phyloP scores from a whole-genome alignment of 176 grass and related monocot genomes.

The Thalia dealbata region DNA sequence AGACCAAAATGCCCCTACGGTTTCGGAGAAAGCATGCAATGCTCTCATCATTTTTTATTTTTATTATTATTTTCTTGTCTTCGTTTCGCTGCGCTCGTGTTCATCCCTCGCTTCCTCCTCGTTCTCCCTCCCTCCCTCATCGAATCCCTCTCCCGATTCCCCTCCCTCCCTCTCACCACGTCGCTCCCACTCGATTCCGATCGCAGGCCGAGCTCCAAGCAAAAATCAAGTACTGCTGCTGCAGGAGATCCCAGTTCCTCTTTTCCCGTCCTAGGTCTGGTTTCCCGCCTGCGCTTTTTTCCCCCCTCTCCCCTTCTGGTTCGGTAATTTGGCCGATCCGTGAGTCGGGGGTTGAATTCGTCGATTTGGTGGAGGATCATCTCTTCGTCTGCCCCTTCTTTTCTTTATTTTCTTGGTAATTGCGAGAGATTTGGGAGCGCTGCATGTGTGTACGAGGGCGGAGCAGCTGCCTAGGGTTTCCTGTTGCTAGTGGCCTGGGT shows the following conservation, averaged over 20 bases:
- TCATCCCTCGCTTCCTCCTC: background rate
- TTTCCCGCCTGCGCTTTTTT: background rate
- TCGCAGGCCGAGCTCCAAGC: background rate
- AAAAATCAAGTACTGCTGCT: background rate
- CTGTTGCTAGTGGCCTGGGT: constrained; percentile 19
- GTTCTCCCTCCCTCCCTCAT: background rate
- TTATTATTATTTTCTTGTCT: background rate
- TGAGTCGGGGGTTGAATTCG: background rate
- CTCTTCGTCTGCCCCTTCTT: background rate
- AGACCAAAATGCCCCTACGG: background rate
- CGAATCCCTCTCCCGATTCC: background rate
- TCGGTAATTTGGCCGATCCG: background rate
- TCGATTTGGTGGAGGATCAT: background rate
- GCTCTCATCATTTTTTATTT: too few relatives aligned
- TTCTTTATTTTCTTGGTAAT: background rate
- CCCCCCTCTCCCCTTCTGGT: background rate
- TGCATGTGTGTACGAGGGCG: constrained; percentile 15
- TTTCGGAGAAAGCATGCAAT: too few relatives aligned
- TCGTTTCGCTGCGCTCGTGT: background rate
- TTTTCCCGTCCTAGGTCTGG: background rate
- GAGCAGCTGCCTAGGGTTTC: constrained; percentile 32
- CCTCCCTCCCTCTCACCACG: background rate
- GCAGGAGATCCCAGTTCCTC: background rate
- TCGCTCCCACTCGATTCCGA: background rate
- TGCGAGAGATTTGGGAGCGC: background rate